These are phyloP conservation scores for Pisolithus orientalis DNA, from an alignment of 768 basidiomycete genomes.

Conservation along the genomic window DNA sequence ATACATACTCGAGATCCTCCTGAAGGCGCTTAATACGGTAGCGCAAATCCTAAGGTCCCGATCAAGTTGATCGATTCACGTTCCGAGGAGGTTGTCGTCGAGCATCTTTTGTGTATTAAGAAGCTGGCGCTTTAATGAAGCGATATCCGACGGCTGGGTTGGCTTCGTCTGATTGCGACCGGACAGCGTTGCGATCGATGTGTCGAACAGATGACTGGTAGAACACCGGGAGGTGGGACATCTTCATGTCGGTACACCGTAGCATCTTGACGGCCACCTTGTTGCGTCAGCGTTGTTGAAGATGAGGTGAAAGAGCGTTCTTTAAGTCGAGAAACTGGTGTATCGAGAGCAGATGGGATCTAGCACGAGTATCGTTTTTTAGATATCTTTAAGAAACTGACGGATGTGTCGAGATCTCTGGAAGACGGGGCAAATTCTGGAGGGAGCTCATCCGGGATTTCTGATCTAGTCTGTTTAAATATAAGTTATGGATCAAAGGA, in stretches of 20 bases:
- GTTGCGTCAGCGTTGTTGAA: constrained; percentile 40
- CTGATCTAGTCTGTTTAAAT: constrained; percentile 71
- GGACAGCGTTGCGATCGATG: constrained; percentile 76
- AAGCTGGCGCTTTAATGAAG: constrained; percentile 82
- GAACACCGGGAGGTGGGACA: constrained; percentile 50
- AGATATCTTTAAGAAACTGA: constrained; percentile 87
- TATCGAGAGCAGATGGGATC: constrained; percentile 51
- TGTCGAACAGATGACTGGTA: constrained; percentile 83
- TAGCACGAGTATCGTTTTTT: constrained; percentile 76
- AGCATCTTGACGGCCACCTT: constrained; percentile 70
- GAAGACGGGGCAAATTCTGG: constrained; percentile 87
- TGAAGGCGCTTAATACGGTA: constrained; percentile 82
- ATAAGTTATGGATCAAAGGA: neutral
- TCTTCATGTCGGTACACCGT: constrained; percentile 86
- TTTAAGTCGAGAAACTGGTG: constrained; percentile 56
- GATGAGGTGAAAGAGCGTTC: constrained; percentile 64
- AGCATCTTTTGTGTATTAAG: constrained; percentile 75
- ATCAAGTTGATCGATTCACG: constrained; percentile 85
- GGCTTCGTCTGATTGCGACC: constrained; percentile 65
- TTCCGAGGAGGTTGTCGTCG: constrained; percentile 64
- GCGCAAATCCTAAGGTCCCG: constrained; percentile 80
- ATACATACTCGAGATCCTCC: constrained; percentile 87
- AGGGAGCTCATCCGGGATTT: constrained; percentile 82
- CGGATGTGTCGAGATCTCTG: constrained; percentile 81
- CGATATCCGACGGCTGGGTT: constrained; percentile 60